Evolutionary conservation across 2,329 filamentous ascomycete species (phyloP).

Genomic region (Dryadomyces quercus-mongolicae): DNA sequence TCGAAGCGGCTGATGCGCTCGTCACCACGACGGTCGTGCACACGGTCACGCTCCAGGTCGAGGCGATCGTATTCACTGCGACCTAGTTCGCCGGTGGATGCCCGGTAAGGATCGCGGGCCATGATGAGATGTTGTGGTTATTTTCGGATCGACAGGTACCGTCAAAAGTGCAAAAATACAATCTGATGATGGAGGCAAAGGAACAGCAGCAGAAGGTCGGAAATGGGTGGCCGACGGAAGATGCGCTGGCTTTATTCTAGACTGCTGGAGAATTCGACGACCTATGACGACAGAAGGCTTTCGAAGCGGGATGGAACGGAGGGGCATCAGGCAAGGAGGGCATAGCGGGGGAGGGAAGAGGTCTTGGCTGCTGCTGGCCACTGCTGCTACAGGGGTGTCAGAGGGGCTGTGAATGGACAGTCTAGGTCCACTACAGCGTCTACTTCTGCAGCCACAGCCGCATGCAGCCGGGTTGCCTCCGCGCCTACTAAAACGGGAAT

Average conservation of each 20-base stretch:
- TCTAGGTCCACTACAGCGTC: no score
- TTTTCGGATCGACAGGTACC: not conserved
- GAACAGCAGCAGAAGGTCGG: no score
- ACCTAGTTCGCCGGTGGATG: slow-evolving; percentile 5
- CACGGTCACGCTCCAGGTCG: slow-evolving; percentile 25
- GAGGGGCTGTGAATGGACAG: no score
- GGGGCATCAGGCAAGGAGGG: not conserved
- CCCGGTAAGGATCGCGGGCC: slow-evolving; percentile 9
- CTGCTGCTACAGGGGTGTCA: no score
- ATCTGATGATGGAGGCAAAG: no score
- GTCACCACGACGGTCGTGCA: slow-evolving; percentile 36
- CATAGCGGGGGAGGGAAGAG: not conserved
- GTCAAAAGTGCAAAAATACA: not conserved
- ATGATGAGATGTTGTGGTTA: slow-evolving; percentile 2
- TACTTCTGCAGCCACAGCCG: no score
- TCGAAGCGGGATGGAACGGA: not conserved
- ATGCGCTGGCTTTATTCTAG: no score
- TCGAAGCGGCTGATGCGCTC: slow-evolving; percentile 29
- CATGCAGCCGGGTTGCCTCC: not conserved
- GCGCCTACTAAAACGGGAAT: not conserved
- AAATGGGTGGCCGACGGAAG: no score
- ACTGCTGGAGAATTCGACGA: no score
- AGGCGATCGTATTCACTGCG: slow-evolving; percentile 38
- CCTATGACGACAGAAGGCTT: slow-evolving; percentile 1
- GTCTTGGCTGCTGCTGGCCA: not conserved